These are phyloP conservation scores for Amaranthus hypochondriacus DNA, from an alignment of 148 eudicot genomes.

Conservation along the genomic window DNA sequence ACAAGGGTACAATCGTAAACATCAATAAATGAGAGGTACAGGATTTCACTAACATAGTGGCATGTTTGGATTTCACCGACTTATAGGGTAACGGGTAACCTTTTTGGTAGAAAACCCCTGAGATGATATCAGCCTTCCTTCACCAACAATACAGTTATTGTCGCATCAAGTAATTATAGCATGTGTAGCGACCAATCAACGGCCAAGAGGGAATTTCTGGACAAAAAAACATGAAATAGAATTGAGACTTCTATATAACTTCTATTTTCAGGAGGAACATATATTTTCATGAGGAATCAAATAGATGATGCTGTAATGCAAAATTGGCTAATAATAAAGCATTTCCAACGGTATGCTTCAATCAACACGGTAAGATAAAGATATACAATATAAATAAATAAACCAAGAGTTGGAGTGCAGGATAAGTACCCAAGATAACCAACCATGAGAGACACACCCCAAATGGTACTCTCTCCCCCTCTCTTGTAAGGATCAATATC, in stretches of 20 bases:
- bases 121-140: not conserved
- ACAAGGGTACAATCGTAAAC: not conserved
- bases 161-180: not conserved
- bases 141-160: not conserved
- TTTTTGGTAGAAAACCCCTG: not conserved
- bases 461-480: constrained; percentile 85
- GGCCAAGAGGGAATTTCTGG: not conserved
- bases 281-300: not conserved
- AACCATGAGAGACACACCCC: constrained; percentile 96
- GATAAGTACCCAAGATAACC: constrained; percentile 91
- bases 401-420: constrained; percentile 3
- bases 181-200: not conserved
- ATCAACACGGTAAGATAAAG: not conserved
- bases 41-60: not conserved
- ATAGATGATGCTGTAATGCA: not conserved
- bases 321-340: not conserved
- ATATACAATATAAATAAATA: not conserved
- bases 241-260: not conserved
- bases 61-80: not conserved
- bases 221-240: not conserved
- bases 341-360: not conserved
- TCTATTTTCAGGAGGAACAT: not conserved
- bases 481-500: constrained; percentile 70
- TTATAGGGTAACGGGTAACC: not conserved
- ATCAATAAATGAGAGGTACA: not conserved